Base-by-base conservation (phyloP, 208 protist species). In the Trypanosoma mega region DNA sequence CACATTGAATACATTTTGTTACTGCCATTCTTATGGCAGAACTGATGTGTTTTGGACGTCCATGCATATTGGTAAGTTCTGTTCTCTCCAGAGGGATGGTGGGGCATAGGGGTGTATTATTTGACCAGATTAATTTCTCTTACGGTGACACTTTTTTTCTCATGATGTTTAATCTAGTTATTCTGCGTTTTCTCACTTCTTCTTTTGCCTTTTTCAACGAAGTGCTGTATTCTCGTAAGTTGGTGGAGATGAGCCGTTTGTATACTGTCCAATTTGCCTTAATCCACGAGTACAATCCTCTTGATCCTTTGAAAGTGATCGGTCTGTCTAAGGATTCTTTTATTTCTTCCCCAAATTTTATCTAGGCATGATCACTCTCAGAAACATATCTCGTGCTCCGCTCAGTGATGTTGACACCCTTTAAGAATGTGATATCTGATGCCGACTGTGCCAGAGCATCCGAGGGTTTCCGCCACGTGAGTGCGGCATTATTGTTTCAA, bases 351-450 rank as follows among this genome's bases (percentile, higher is more conserved):
- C 44, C 46, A 34, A 33, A 64, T 6, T 14, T 52, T 44, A 54
- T 64, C 24, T 1, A 29, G 14, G 39, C 26, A 33, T 64, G 58
- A 43, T 64, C 58, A 23, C 58, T 64, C 9, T 47, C 11, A 9
- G 58, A 47, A 3, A 23, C 50, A 20, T 51, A 43, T 16, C 14
- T 4, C 6, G 37, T 34, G 0, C 2, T 30, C 41, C 23, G 50
- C 4, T 61, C 9, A 21, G 55, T 30, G 6, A 50, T 24, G 23
- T 34, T 30, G 27, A 21, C 34, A 24, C 33, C 41, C 14, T 36
- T 1, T 12, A 12, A 34, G 23, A 61, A 3, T 14, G 55, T 61
- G 55, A 47, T 21, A 43, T 51, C 55, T 29, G 36, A 43, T 34
- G 55, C 31, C 16, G 55, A 61, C 1, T 24, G 36, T 34, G 30